A percentile compares a stretch with the other conserved stretches of the same genome.
Evolutionary conservation across 768 basidiomycete genomes (phyloP).

Genomic region (Pisolithus microcarpus): DNA sequence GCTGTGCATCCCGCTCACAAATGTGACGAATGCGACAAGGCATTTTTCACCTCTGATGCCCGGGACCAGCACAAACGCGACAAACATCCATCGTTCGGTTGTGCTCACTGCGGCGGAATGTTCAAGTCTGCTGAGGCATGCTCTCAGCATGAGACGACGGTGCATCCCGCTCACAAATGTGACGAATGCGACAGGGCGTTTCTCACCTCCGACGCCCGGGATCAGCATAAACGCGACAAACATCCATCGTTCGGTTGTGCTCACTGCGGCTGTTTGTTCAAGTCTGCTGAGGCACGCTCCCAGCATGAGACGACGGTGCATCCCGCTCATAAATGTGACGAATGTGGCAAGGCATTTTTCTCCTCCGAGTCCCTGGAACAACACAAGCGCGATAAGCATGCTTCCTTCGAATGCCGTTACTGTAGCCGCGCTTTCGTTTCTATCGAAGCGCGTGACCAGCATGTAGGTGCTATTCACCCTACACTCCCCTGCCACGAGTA

Average conservation of each 20-base stretch:
- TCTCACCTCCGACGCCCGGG: background rate
- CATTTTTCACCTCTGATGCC: background rate
- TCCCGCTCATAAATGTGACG: background rate
- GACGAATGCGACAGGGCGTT: background rate
- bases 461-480: slow-evolving; percentile 9
- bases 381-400: background rate
- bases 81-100: slow-evolving; percentile 4
- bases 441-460: slow-evolving; percentile 2
- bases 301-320: background rate
- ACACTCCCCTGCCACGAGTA: background rate
- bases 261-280: slow-evolving; percentile 6
- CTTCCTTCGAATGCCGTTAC: slow-evolving; percentile 10
- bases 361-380: background rate
- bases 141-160: slow-evolving; percentile 5
- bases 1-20: background rate
- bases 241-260: slow-evolving; percentile 6
- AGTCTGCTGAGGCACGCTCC: background rate
- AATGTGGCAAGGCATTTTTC: slow-evolving; percentile 1
- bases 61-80: slow-evolving; percentile 3
- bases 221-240: background rate
- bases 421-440: slow-evolving; percentile 11
- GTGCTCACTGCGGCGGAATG: slow-evolving; percentile 3
- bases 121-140: slow-evolving; percentile 7
- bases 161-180: slow-evolving; percentile 5
- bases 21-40: background rate